Percentiles rank a stretch among this genome's conserved stretches.
These are phyloP conservation scores for Fusarium mexicanum DNA, from an alignment of 2,329 filamentous ascomycete species.

Conservation along the genomic window DNA sequence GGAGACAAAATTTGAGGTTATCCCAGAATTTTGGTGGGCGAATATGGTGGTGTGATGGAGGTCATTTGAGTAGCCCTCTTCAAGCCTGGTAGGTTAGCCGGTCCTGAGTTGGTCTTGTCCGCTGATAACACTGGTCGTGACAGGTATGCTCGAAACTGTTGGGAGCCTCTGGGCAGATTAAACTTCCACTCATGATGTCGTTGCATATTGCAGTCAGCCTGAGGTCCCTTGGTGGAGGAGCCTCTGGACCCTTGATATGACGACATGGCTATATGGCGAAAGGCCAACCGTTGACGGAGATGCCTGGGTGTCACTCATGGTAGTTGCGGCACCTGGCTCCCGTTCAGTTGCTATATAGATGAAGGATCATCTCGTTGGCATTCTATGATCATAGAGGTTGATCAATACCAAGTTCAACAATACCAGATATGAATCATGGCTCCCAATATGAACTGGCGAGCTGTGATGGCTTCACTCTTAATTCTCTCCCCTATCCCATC, in stretches of 20 bases:
- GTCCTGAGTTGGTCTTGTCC: background rate
- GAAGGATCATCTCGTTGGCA: background rate
- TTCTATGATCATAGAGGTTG: background rate
- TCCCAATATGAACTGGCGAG: constrained; percentile 17
- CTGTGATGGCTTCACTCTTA: constrained; percentile 1
- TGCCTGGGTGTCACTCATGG: background rate
- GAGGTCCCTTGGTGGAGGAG: background rate
- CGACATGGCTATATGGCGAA: background rate
- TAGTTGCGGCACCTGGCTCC: too few relatives aligned
- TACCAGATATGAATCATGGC: constrained; percentile 9
- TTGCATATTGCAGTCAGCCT: background rate
- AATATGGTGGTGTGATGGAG: background rate
- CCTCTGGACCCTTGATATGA: constrained; percentile 1
- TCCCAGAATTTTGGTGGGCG: background rate
- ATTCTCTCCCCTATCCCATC: background rate
- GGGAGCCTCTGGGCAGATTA: background rate
- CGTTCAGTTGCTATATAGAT: constrained; percentile 16
- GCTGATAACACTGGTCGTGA: background rate
- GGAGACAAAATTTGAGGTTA: background rate
- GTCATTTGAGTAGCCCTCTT: too few relatives aligned
- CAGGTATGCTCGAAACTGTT: constrained; percentile 1
- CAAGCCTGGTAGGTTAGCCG: background rate
- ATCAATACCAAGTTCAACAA: constrained; percentile 20
- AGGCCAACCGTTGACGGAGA: too few relatives aligned
- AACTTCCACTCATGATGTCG: background rate